phyloP scores from a whole-genome alignment of 1,139 yeast genomes.

The Yamadazyma spencermartinsiae region DNA sequence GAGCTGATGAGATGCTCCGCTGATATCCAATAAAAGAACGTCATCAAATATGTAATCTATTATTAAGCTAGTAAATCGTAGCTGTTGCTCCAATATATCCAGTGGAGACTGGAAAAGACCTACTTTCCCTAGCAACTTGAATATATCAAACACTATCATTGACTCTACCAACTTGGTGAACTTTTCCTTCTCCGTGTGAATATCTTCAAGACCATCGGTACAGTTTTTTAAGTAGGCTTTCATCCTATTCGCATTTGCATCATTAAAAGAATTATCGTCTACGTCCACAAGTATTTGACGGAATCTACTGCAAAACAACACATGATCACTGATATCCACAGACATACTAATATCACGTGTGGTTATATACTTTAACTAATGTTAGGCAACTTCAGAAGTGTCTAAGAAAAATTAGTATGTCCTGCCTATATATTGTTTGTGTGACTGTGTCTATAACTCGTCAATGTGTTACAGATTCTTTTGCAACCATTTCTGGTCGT shows the following conservation, averaged over 20 bases:
- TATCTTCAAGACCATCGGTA: background rate
- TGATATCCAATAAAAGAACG: background rate
- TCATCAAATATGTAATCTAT: background rate
- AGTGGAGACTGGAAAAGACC: background rate
- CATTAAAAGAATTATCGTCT: background rate
- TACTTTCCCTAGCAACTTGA: background rate
- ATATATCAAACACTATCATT: background rate
- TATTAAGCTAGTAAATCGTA: background rate
- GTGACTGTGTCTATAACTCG: background rate
- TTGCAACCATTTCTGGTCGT: conserved; percentile 2
- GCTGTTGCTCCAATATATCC: background rate
- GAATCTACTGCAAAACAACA: background rate
- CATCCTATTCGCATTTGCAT: background rate
- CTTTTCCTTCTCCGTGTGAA: background rate
- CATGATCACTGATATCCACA: background rate
- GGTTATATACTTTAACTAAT: too few relatives aligned
- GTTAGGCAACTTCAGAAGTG: too few relatives aligned
- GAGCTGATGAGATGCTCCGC: background rate
- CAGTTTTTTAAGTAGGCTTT: background rate
- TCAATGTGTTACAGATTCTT: background rate
- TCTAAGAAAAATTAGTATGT: too few relatives aligned
- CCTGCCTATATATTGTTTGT: background rate
- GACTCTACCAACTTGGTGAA: background rate
- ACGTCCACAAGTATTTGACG: background rate
- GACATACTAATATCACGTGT: background rate